These are phyloP conservation scores for Candida hungchunana DNA, from an alignment of 805 yeast genomes.

Conservation along the genomic window DNA sequence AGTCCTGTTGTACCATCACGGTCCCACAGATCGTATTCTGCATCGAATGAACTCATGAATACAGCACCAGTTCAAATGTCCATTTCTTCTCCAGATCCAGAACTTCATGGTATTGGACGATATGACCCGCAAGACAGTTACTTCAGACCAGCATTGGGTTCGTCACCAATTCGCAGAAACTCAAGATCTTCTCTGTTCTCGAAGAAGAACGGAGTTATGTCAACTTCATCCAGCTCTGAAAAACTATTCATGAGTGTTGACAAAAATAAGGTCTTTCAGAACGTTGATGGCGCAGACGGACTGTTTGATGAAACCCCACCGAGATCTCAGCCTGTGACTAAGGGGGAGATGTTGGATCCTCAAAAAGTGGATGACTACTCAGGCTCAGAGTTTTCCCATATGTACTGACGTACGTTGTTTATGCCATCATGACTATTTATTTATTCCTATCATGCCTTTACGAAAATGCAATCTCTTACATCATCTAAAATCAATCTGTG, in stretches of 20 bases:
- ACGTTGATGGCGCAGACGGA: constrained; percentile 24
- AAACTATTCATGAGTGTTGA: constrained; percentile 12
- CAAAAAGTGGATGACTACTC: constrained; percentile 19
- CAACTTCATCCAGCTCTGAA: constrained; percentile 15
- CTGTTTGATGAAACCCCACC: constrained; percentile 10
- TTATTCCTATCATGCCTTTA: background rate
- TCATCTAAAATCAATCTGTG: background rate
- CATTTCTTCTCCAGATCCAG: too few species aligned
- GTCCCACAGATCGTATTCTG: constrained; percentile 23
- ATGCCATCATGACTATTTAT: background rate
- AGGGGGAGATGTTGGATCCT: constrained; percentile 11
- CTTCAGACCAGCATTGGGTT: constrained; percentile 1
- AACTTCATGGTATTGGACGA: constrained; percentile 1
- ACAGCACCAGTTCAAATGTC: too few species aligned
- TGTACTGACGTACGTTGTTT: too few species aligned
- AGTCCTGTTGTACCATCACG: constrained; percentile 3
- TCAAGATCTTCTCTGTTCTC: background rate
- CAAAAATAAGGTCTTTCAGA: constrained; percentile 9
- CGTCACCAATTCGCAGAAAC: background rate
- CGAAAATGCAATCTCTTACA: background rate
- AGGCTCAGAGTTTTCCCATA: constrained; percentile 9
- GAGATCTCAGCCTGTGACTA: background rate
- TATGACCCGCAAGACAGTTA: background rate
- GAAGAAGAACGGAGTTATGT: background rate
- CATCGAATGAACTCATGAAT: constrained; percentile 23